Evolutionary conservation across 2,329 filamentous ascomycete species (phyloP), one percentile per base, ranked within the genome.

Genomic region (Acrodontium crateriforme): DNA sequence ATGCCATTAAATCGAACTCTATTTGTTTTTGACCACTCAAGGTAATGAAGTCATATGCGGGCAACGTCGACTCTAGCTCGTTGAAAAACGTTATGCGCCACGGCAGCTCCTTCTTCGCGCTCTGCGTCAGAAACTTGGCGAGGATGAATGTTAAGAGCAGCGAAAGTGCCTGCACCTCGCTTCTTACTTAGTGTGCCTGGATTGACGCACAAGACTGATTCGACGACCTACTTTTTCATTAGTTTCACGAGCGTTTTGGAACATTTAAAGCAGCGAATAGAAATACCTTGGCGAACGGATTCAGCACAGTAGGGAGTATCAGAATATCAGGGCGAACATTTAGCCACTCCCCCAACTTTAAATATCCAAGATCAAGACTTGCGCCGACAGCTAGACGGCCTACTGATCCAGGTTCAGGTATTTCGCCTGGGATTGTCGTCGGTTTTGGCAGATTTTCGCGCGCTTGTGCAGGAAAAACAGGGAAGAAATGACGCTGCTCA

Each of bases 291-390:
- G 82, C 80, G 62, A 91, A 93, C 3, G 84, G 78, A 14, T 80
- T 80, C 41, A 95, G 55, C 25, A 78, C 69, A 46, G 83, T 92
- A 2, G 89, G 87, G 25, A 79, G 63, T 25, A 95, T 63, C 46
- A 95, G 56, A 19, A 95, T 66, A 55, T 98, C 89, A 0, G 85
- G 89, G 28, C 75, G 64, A 3, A 84, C 78, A 38, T 78, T 80
- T 45, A 89, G 68, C 73, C 92, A 92, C 55, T 95, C 89, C 11
- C 82, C 84, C 11, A 95, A 59, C 57, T 89, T 87, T 41, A 91
- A 51, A 55, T 89, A 93, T 37, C 76, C 76, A 12, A 81, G 59
- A 53, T 98, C 89, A 28, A 95, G 52, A 62, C 78, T 75, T 1
- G 82, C 74, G 1, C 85, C 85, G 0, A 78, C 74, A 4, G 71